Conservation (phyloP, 2,329 filamentous ascomycete species). For the Scopulariopsis brevicaulis region DNA sequence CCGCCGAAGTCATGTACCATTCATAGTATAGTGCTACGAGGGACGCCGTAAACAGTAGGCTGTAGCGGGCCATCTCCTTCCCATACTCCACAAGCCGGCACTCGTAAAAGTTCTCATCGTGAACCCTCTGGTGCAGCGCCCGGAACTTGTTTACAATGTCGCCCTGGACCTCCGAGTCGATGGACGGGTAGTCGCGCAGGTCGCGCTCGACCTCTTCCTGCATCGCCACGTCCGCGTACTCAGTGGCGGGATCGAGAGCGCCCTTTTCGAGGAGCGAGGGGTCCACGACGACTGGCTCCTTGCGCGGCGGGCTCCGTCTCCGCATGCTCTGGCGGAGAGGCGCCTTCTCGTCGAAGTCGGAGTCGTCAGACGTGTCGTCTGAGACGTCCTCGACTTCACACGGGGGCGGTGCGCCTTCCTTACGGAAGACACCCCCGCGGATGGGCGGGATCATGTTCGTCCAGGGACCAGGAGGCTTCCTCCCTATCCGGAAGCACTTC, state of each 20-base stretch:
- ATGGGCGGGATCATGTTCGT: conserved; percentile 47
- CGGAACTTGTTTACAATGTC: conserved; percentile 45
- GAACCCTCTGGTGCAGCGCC: conserved; percentile 39
- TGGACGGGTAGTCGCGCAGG: conserved; percentile 32
- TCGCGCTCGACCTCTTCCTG: conserved; percentile 23
- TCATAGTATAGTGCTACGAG: conserved; percentile 28
- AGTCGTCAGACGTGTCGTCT: not conserved
- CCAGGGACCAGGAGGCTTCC: conserved; percentile 41
- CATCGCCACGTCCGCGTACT: conserved; percentile 23
- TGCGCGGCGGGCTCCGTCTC: not conserved
- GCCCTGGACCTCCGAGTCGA: conserved; percentile 41
- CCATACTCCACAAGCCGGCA: conserved; percentile 47
- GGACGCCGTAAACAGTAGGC: conserved; percentile 35
- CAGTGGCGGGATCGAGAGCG: conserved; percentile 7
- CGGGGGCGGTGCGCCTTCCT: not conserved
- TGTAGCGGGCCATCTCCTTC: conserved; percentile 45
- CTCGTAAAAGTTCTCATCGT: conserved; percentile 43
- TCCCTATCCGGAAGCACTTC: conserved; percentile 49
- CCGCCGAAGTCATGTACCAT: conserved; percentile 47
- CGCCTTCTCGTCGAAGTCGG: not conserved
- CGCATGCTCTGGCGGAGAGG: not conserved
- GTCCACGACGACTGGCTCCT: not conserved
- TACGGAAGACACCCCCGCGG: conserved; percentile 19
- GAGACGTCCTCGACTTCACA: not conserved
- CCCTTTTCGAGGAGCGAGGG: not conserved